Evolutionary conservation across 2,329 filamentous ascomycete species (phyloP), one percentile per base, ranked within the genome.

Genomic region (Pseudocercospora vitis): DNA sequence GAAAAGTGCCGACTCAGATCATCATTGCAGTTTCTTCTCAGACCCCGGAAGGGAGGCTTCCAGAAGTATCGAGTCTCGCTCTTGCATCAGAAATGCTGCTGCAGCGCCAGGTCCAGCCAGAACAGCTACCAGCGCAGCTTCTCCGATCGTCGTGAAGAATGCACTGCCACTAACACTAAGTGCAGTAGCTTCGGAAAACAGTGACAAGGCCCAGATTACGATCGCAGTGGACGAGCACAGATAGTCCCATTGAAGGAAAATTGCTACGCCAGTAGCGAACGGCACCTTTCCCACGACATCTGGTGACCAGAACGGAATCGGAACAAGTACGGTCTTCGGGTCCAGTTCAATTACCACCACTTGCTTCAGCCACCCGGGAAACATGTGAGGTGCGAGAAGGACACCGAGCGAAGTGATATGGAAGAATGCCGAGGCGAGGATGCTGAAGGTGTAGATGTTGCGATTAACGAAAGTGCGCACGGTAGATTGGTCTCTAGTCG

Each of bases 181-280:
- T 14, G 44, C 48, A 2, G 31, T 42, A 16, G 55, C 33, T 28
- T 63, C 60, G 7, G 55, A 18, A 37, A 52, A 63, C 23, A 61
- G 48, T 2, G 48, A 47, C 11, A 42, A 45, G 2, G 60, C 58
- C 60, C 60, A 63, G 23, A 62, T 49, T 8, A 58, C 24, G 45
- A 62, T 58, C 9, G 61, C 59, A 7, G 53, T 37, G 7, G 51
- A 42, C 8, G 61, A 57, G 39, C 57, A 59, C 4, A 55, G 45
- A 29, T 62, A 55, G 42, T 63, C 61, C 61, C 61, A 63, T 44
- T 63, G 61, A 33, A 63, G 35, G 40, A 63, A 63, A 6, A 56
- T 58, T 8, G 61, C 59, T 3, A 60, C 61, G 1, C 55, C 59
- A n/a, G 52, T 50, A 8, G 54, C 55, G 19, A 58, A 56, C 1